Base-by-base conservation (phyloP, 805 yeast genomes). In the Zygosaccharomyces gambellarensis region DNA sequence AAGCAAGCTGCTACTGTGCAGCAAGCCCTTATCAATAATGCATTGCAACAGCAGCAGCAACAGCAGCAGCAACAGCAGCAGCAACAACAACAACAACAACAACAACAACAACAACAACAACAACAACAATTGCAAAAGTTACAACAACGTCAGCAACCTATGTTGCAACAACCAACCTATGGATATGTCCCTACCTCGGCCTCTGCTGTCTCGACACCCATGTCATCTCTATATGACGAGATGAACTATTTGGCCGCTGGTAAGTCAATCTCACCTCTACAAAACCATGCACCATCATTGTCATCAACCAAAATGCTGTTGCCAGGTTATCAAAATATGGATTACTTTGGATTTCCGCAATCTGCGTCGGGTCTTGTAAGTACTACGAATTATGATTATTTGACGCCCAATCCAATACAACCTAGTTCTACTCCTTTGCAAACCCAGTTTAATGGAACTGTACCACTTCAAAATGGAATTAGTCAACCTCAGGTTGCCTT, bases 1-100 rank as follows among this genome's bases (percentile, higher is more conserved):
- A 55, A 53, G 38, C 65, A 61, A 39, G 57, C 61, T 14, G 57
- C 54, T 5, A 47, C 50, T 12, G 53, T 59, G 46, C 53, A 55
- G 23, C 57, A 52, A 36, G 60, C 54, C 9, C 17, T 36, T 19
- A 40, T 50, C 45, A 43, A 51, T 8, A 41, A 51, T 14, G 48
- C 46, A 34, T 44, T 59, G 41, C 71, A 67, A 45, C 71, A 68
- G 45, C 62, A 58, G 19, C 66, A 62, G 39, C 60, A 51, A 39
- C 55, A 46, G 41, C 60, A 54, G 19, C 55, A 49, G 27, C 57
- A 51, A 19, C 49, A 38, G 30, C 54, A 41, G 23, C 54, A 43
- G 23, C 57, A 55, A 14, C 58, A 54, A 5, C 48, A 48, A 30
- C 50, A 48, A n/a, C 43, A 43, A 27, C 32, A 29, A 7, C 32